These are phyloP conservation scores for Helianthus annuus DNA, from an alignment of 129 eudicot species.

Conservation along the genomic window HanXRQr2.0-SUNRISE NC_035445.2:91222033-91222532, in stretches of 20 bases:
- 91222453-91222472: too few species aligned
- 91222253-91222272: constrained; percentile 36
- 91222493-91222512: too few species aligned
- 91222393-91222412: too few species aligned
- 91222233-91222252: constrained; percentile 98
- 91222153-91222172: constrained; percentile 59
- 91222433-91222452: too few species aligned
- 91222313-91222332: not conserved
- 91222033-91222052: constrained; percentile 54
- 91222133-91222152: constrained; percentile 83
- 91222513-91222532: too few species aligned
- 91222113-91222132: constrained; percentile 79
- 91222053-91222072: constrained; percentile 78
- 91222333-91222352: too few species aligned
- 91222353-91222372: too few species aligned
- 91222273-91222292: not conserved
- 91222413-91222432: too few species aligned
- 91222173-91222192: constrained; percentile 68
- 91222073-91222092: constrained; percentile 75
- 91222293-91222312: not conserved
- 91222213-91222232: constrained; percentile 84
- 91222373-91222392: too few species aligned
- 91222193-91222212: constrained; percentile 80
- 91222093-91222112: constrained; percentile 68
- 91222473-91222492: too few species aligned